phyloP scores from a whole-genome alignment of 768 basidiomycete species.

The Tephrocybe sp. region DNA sequence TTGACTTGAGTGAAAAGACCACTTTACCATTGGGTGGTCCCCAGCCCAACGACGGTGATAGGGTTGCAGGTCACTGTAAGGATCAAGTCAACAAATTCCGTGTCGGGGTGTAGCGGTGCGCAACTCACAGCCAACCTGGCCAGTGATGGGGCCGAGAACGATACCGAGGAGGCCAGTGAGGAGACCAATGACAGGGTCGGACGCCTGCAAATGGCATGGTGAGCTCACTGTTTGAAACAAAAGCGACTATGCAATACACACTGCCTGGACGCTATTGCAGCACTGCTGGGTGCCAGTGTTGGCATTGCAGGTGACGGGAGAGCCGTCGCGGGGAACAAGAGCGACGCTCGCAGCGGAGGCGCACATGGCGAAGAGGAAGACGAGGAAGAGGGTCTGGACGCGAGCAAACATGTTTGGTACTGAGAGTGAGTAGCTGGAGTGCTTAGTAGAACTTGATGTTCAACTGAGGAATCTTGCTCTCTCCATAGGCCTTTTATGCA shows the following conservation, averaged over 20 bases:
- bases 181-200: not conserved
- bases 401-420: constrained; percentile 13
- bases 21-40: constrained; percentile 8
- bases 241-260: too few species aligned
- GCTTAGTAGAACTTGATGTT: constrained; percentile 16
- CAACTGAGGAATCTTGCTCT: constrained; percentile 6
- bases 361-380: constrained; percentile 14
- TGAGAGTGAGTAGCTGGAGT: constrained; percentile 1
- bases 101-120: not conserved
- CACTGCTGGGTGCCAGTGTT: constrained; percentile 10
- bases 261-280: constrained; percentile 3
- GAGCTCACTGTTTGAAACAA: not conserved
- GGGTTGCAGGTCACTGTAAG: constrained; percentile 16
- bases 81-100: not conserved
- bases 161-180: constrained; percentile 15
- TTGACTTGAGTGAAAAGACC: not conserved
- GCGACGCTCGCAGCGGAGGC: constrained; percentile 6
- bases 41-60: constrained; percentile 8
- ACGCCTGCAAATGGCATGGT: not conserved
- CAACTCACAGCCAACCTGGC: constrained; percentile 14
- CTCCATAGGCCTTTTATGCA: constrained; percentile 4
- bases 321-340: constrained; percentile 5
- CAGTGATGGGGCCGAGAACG: not conserved
- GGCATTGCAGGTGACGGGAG: constrained; percentile 4
- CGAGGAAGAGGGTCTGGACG: constrained; percentile 8